Percentiles rank a stretch among this genome's conserved stretches.
These are phyloP conservation scores for Casuarina equisetifolia DNA, from an alignment of 306 rosid species.

Conservation along the genomic window DNA sequence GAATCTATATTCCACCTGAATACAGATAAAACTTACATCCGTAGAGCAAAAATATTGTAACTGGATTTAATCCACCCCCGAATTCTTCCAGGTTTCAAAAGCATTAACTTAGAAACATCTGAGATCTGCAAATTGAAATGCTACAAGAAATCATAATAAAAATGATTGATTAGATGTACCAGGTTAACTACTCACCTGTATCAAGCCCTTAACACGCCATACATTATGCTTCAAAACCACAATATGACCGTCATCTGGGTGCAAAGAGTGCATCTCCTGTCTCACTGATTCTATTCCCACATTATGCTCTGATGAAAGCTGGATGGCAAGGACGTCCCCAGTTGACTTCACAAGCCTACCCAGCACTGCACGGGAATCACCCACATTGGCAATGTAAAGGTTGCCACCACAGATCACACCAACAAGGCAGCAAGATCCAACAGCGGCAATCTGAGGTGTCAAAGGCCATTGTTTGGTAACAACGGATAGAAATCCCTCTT, in stretches of 20 bases:
- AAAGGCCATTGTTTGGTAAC: constrained; percentile 80
- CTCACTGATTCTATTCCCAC: constrained; percentile 82
- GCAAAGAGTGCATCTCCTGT: constrained; percentile 89
- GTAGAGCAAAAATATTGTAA: background rate
- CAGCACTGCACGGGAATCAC: constrained; percentile 96
- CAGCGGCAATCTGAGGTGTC: constrained; percentile 94
- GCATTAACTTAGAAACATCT: background rate
- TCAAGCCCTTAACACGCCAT: constrained; percentile 97
- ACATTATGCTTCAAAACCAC: constrained; percentile 93
- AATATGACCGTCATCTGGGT: constrained; percentile 76
- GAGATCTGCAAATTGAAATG: constrained; percentile 7
- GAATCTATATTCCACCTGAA: background rate
- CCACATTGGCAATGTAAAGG: constrained; percentile 86
- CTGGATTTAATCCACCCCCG: constrained; percentile 5
- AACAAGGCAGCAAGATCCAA: constrained; percentile 87
- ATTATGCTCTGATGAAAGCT: constrained; percentile 87
- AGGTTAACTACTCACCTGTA: constrained; percentile 61
- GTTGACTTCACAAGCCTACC: constrained; percentile 74
- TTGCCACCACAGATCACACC: constrained; percentile 76
- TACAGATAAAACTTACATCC: background rate
- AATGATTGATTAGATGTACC: background rate
- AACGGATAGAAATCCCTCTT: constrained; percentile 80
- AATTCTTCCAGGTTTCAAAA: background rate
- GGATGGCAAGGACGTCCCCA: constrained; percentile 81
- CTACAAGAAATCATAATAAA: constrained; percentile 4